Evolutionary conservation across 2,329 filamentous ascomycete species (phyloP).

Genomic region (Emmonsiellopsis sp.): DNA sequence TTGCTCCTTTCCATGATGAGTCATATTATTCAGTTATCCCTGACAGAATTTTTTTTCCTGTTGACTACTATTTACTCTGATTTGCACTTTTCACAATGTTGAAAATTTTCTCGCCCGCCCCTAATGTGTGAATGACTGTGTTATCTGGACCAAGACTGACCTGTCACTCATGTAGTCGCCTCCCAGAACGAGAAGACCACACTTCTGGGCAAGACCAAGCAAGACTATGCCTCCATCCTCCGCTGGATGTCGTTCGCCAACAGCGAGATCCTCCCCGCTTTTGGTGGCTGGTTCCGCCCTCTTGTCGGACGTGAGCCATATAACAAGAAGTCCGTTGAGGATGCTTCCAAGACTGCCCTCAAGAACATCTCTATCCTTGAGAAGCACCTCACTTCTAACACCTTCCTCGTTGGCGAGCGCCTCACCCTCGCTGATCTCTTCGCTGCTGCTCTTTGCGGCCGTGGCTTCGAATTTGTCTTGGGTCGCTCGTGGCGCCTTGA

Average conservation of each 20-base stretch:
- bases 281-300: slow-evolving; percentile 78
- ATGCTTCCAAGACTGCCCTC: slow-evolving; percentile 57
- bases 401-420: slow-evolving; percentile 95
- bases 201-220: slow-evolving; percentile 98
- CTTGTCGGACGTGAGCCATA: slow-evolving; percentile 73
- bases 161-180: slow-evolving; percentile 55
- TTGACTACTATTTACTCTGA: slow-evolving; percentile 69
- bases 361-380: slow-evolving; percentile 67
- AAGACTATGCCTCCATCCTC: slow-evolving; percentile 97
- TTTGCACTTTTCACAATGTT: slow-evolving; percentile 38
- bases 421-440: slow-evolving; percentile 95
- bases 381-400: slow-evolving; percentile 82
- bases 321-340: slow-evolving; percentile 97
- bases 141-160: slow-evolving; percentile 1
- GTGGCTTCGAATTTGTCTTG: slow-evolving; percentile 89
- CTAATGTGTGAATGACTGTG: neutral
- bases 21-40: slow-evolving; percentile 84
- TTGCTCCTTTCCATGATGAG: slow-evolving; percentile 55
- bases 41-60: slow-evolving; percentile 77
- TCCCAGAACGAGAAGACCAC: slow-evolving; percentile 99
- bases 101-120: slow-evolving; percentile 12
- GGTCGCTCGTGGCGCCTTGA: slow-evolving; percentile 77
- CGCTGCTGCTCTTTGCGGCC: slow-evolving; percentile 64
- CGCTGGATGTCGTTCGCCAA: slow-evolving; percentile 98
- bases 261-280: slow-evolving; percentile 63